These are phyloP conservation scores for Trichosporon inkin DNA, from an alignment of 1,284 basidiomycete species.

Conservation along the genomic window DNA sequence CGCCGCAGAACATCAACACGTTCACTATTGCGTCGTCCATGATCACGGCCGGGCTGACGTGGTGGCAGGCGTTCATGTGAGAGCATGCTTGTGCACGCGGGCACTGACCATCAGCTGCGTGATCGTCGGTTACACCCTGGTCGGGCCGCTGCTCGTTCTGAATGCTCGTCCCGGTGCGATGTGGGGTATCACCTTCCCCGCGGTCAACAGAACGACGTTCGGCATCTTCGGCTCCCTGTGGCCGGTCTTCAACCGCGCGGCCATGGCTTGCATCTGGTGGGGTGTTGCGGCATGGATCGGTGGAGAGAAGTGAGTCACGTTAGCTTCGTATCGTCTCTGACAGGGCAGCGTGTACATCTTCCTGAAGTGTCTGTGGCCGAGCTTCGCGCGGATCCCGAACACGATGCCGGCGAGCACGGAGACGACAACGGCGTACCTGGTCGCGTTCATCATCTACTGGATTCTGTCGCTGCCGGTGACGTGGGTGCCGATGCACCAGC, in stretches of 20 bases:
- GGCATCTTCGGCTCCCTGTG: slow-evolving; percentile 64
- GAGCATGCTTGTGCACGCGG: slow-evolving; percentile 57
- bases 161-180: slow-evolving; percentile 68
- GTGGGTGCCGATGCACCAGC: slow-evolving; percentile 74
- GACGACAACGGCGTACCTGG: slow-evolving; percentile 44
- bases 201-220: slow-evolving; percentile 68
- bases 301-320: slow-evolving; percentile 49
- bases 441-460: slow-evolving; percentile 85
- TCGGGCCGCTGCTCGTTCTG: slow-evolving; percentile 68
- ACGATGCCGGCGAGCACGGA: slow-evolving; percentile 61
- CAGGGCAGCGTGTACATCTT: slow-evolving; percentile 60
- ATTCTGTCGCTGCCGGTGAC: slow-evolving; percentile 71
- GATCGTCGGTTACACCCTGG: slow-evolving; percentile 68
- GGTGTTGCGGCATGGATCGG: slow-evolving; percentile 78
- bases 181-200: slow-evolving; percentile 70
- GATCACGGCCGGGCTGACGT: slow-evolving; percentile 67
- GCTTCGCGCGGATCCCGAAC: slow-evolving; percentile 66
- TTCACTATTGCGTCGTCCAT: slow-evolving; percentile 59
- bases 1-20: slow-evolving; percentile 74
- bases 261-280: slow-evolving; percentile 62
- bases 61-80: slow-evolving; percentile 61
- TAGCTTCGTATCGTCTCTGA: neutral
- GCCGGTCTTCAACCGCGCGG: slow-evolving; percentile 21
- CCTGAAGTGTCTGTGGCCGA: slow-evolving; percentile 68
- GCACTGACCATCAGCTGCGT: slow-evolving; percentile 56